These are phyloP conservation scores for Carex pumila DNA, from an alignment of 176 grass and related monocot species.

Conservation along the genomic window DNA sequence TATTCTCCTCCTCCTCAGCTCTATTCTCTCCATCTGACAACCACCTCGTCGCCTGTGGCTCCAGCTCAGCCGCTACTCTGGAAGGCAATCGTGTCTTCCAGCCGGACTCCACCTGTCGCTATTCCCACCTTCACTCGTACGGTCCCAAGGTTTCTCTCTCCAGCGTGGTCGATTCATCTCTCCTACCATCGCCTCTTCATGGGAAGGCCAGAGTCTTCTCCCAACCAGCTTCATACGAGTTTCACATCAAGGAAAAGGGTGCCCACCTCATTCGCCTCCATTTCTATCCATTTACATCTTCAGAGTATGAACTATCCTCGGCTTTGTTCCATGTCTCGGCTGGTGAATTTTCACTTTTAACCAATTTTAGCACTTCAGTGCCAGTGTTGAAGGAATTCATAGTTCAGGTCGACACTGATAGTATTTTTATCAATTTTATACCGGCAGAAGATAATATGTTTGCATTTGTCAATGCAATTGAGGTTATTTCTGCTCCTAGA, in stretches of 20 bases:
- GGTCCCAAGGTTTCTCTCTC: constrained; percentile 19
- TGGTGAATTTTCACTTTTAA: constrained; percentile 36
- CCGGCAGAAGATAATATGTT: constrained; percentile 42
- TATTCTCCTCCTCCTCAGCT: constrained; percentile 17
- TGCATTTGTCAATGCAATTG: constrained; percentile 88
- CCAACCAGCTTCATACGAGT: constrained; percentile 59
- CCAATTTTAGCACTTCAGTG: constrained; percentile 61
- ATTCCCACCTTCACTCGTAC: constrained; percentile 35
- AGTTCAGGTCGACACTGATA: constrained; percentile 44
- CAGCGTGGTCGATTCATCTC: constrained; percentile 6
- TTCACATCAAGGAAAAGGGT: constrained; percentile 48
- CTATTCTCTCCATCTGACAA: constrained; percentile 56
- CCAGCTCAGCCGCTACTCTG: constrained; percentile 27
- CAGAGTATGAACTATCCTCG: constrained; percentile 42
- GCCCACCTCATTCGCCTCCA: constrained; percentile 81
- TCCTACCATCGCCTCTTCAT: constrained; percentile 40
- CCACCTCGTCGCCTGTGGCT: constrained; percentile 83
- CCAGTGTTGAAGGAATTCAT: constrained; percentile 76
- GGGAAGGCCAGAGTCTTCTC: constrained; percentile 69
- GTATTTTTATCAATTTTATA: constrained; percentile 56
- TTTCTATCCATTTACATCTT: constrained; percentile 64
- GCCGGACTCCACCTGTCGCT: constrained; percentile 43
- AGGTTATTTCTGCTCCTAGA: constrained; percentile 67
- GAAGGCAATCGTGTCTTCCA: constrained; percentile 72
- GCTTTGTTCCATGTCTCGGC: constrained; percentile 71